Evolutionary conservation across 192 early-diverging fungal species (phyloP).

Genomic region (Linnemannia schmuckeri): DNA sequence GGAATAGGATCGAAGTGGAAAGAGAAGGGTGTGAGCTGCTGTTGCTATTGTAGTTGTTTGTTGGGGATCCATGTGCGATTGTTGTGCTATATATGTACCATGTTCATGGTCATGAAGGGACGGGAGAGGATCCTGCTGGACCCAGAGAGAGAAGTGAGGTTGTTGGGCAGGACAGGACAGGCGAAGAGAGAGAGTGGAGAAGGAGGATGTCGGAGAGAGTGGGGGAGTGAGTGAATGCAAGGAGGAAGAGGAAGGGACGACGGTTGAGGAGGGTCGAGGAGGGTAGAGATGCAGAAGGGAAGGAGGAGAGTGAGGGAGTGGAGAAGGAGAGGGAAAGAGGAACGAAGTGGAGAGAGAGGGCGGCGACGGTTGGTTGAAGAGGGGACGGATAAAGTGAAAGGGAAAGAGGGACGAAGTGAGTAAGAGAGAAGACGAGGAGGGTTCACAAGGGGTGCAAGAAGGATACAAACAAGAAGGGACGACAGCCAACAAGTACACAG

Average conservation of each 20-base stretch:
- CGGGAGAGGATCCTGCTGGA: slow-evolving; percentile 11
- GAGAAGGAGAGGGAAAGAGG: not conserved
- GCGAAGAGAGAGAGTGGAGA: not conserved
- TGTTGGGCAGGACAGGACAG: not conserved
- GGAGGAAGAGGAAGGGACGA: not conserved
- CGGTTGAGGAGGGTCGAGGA: not conserved
- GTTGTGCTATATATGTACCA: not conserved
- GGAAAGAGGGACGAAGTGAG: not conserved
- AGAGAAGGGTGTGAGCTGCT: not conserved
- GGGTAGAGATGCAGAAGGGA: not conserved
- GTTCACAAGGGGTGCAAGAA: no score
- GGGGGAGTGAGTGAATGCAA: not conserved
- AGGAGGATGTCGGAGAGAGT: not conserved
- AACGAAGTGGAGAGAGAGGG: not conserved
- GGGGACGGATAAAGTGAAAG: not conserved
- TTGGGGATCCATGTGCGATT: not conserved
- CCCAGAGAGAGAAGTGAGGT: not conserved
- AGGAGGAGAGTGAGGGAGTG: not conserved
- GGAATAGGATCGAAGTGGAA: not conserved
- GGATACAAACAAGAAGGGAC: not conserved
- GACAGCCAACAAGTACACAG: not conserved
- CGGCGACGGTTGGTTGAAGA: not conserved
- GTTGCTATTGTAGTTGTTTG: not conserved
- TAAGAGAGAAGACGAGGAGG: not conserved
- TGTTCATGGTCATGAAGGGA: slow-evolving; percentile 12